phyloP scores from a whole-genome alignment of 2,329 filamentous ascomycete genomes.

The Didymella pinodella region DNA sequence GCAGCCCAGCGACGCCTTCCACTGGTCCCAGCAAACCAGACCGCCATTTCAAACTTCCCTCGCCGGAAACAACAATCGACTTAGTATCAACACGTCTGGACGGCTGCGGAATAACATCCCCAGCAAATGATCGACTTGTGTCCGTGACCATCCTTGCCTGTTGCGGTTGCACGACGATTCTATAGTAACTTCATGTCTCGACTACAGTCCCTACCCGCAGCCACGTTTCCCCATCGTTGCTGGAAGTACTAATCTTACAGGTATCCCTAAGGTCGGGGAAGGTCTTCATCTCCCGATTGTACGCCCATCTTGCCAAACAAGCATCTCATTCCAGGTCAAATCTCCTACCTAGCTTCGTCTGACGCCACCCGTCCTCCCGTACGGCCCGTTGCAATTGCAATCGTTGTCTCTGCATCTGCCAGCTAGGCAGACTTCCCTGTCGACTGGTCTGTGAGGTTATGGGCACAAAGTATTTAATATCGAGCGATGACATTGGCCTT shows the following conservation, averaged over 20 bases:
- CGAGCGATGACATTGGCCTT: conserved; percentile 30
- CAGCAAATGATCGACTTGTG: conserved; percentile 22
- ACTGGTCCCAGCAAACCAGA: conserved; percentile 32
- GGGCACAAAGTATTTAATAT: conserved; percentile 40
- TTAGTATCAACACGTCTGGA: conserved; percentile 15
- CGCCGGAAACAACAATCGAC: conserved; percentile 25
- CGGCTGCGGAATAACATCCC: conserved; percentile 28
- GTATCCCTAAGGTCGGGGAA: conserved; percentile 27
- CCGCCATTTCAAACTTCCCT: conserved; percentile 38
- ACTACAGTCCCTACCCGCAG: conserved; percentile 23
- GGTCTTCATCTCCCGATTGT: conserved; percentile 28
- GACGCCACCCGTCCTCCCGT: conserved; percentile 46
- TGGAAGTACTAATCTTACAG: conserved; percentile 28
- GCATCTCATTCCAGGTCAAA: conserved; percentile 38
- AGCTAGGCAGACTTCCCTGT: conserved; percentile 34
- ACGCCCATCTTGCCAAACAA: conserved; percentile 30
- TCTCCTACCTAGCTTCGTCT: conserved; percentile 35
- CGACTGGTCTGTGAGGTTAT: conserved; percentile 25
- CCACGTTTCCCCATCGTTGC: conserved; percentile 41
- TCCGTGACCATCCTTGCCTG: conserved; percentile 26
- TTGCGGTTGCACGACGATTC: conserved; percentile 28
- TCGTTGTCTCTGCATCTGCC: conserved; percentile 35
- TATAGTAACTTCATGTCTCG: conserved; percentile 15
- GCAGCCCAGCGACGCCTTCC: conserved; percentile 15
- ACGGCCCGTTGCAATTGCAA: conserved; percentile 46